These are phyloP conservation scores for Madurella fahalii DNA, from an alignment of 2,329 filamentous ascomycete species.

Conservation along the genomic window DNA sequence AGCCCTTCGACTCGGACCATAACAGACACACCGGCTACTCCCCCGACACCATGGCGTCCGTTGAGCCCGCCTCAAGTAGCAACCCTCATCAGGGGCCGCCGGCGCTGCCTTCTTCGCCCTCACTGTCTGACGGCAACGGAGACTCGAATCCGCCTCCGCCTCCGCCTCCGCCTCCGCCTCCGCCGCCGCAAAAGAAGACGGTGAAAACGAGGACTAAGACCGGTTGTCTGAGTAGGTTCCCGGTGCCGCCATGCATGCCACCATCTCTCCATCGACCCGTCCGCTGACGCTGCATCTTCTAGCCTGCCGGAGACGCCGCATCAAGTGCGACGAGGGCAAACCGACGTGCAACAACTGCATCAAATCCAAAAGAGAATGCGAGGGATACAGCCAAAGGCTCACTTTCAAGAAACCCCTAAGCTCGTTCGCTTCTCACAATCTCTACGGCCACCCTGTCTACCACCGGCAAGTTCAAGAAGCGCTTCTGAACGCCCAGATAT, in stretches of 20 bases:
- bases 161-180: slow-evolving; percentile 1
- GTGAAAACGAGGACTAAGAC: slow-evolving; percentile 79
- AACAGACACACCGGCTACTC: not conserved
- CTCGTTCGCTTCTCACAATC: slow-evolving; percentile 49
- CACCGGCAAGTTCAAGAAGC: slow-evolving; percentile 43
- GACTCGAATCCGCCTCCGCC: slow-evolving; percentile 6
- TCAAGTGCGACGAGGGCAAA: slow-evolving; percentile 92
- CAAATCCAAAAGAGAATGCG: slow-evolving; percentile 79
- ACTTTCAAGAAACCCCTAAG: slow-evolving; percentile 73
- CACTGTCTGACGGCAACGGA: slow-evolving; percentile 35
- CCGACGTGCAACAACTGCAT: slow-evolving; percentile 80
- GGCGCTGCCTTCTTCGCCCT: slow-evolving; percentile 23
- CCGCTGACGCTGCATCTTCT: slow-evolving; percentile 23
- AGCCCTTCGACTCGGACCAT: not conserved
- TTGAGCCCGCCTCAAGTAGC: not conserved
- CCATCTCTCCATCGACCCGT: slow-evolving; percentile 11
- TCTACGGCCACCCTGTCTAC: slow-evolving; percentile 43
- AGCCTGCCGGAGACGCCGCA: slow-evolving; percentile 90
- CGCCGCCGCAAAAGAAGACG: slow-evolving; percentile 44
- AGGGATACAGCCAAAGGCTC: slow-evolving; percentile 78
- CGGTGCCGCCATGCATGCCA: slow-evolving; percentile 5
- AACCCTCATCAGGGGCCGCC: not conserved
- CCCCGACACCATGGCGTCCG: slow-evolving; percentile 11
- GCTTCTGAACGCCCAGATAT: slow-evolving; percentile 41
- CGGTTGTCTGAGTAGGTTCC: slow-evolving; percentile 74